Evolutionary conservation across 495 filamentous ascomycete genomes (phyloP).

Genomic region (Talaromyces stipitatus): DNA sequence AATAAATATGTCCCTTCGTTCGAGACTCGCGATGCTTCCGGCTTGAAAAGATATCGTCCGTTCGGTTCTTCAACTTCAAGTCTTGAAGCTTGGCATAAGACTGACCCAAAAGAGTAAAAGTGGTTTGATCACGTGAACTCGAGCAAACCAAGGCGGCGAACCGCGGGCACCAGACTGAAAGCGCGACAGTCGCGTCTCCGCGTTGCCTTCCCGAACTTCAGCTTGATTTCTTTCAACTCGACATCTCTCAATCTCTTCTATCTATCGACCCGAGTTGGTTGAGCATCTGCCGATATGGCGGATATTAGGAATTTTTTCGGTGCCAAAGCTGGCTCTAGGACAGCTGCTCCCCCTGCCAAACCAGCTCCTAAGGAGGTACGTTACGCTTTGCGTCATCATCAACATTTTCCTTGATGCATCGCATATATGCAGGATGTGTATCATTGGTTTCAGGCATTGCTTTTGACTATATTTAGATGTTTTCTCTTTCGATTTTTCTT

Average conservation of each 20-base stretch:
- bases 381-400: not conserved
- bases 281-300: conserved; percentile 44
- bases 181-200: not conserved
- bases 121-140: conserved; percentile 4
- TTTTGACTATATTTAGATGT: not conserved
- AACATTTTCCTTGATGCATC: not conserved
- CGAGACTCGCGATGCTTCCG: not conserved
- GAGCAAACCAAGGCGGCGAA: not conserved
- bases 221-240: not conserved
- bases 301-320: conserved; percentile 82
- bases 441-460: not conserved
- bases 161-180: not conserved
- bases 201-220: not conserved
- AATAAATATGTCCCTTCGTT: conserved; percentile 8
- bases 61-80: not conserved
- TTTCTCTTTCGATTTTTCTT: not conserved
- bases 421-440: not conserved
- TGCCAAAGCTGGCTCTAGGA: conserved; percentile 35
- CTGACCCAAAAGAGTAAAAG: conserved; percentile 3
- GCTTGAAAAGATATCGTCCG: not conserved
- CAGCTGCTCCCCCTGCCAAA: conserved; percentile 21
- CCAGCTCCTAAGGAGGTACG: conserved; percentile 32
- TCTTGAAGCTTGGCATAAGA: not conserved
- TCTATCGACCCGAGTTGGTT: not conserved
- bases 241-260: not conserved